Base-by-base conservation (phyloP, 495 filamentous ascomycete genomes). In the Parathielavia hyrcaniae region DNA sequence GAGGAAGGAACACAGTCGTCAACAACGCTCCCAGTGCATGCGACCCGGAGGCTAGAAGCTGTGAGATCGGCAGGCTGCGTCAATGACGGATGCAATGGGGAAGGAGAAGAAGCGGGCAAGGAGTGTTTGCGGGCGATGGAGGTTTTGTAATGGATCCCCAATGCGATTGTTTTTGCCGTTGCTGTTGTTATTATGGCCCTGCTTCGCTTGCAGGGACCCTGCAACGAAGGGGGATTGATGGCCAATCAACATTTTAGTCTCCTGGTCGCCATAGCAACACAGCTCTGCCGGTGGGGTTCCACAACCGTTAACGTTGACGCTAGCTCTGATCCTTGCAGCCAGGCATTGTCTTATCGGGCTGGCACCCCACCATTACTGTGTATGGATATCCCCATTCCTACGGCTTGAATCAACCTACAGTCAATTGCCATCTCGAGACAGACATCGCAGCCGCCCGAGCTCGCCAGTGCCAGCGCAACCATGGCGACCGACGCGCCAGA, bases 21-120 rank as follows among this genome's bases (percentile, higher is more conserved):
- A 39, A 41, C 14, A 20, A 30, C 17, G 34, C 19, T 22, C 22
- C 13, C 38, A 47, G 22, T 14, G 46, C 40, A 23, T 17, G 35
- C 14, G 10, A 16, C 39, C 44, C 14, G 17, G 30, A 35, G 11
- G n/a, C 36, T 20, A 16, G 6, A 35, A 20, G 54, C 53, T 39
- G 36, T 12, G 13, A 17, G 0, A 16, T 22, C 41, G 34, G 44
- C 45, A 57, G 34, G 8, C 47, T 22, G 47, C 39, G 32, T 50
- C 34, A 17, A 49, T 56, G 61, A 40, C 5, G 49, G 39, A 51
- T 63, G 61, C 61, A 56, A 59, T 56, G 53, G 61, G 61, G 56
- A 63, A 63, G 51, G 61, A 55, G 56, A 45, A 22, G 10, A 54
- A 55, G 51, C 30, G 40, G 52, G 41, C 46, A 59, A 39, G 30